Conservation (phyloP, 2,329 filamentous ascomycete species). For the Penicillium sp. region DNA sequence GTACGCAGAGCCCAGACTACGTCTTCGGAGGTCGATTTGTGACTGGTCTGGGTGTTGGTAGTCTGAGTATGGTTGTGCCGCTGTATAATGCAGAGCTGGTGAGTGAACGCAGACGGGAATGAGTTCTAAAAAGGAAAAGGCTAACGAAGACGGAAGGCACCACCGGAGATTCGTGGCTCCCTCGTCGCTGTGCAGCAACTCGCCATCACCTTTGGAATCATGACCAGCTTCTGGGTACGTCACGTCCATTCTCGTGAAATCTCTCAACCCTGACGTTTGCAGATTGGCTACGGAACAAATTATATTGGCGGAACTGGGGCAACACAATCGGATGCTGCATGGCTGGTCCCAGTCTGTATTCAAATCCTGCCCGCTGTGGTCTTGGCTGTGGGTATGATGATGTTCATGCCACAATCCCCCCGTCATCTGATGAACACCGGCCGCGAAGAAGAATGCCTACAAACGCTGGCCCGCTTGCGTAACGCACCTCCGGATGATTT, state of each 20-base stretch:
- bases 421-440: constrained; percentile 69
- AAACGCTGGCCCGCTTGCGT: constrained; percentile 63
- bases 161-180: constrained; percentile 43
- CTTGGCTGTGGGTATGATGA: constrained; percentile 63
- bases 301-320: constrained; percentile 63
- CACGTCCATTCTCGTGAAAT: background rate
- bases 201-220: constrained; percentile 46
- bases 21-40: constrained; percentile 43
- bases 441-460: constrained; percentile 65
- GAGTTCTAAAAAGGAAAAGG: background rate
- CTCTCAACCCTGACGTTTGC: constrained; percentile 10
- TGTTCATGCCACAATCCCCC: constrained; percentile 76
- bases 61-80: constrained; percentile 43
- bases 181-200: constrained; percentile 45
- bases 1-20: constrained; percentile 29
- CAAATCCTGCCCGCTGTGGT: constrained; percentile 67
- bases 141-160: constrained; percentile 28
- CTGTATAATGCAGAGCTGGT: constrained; percentile 41
- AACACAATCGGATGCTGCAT: constrained; percentile 64
- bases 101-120: background rate
- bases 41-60: constrained; percentile 45
- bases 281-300: constrained; percentile 51
- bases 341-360: constrained; percentile 70
- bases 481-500: constrained; percentile 62
- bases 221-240: constrained; percentile 43